These are phyloP conservation scores for Leucocoprinus sp. DNA, from an alignment of 768 basidiomycete genomes.

Conservation along the genomic window DNA sequence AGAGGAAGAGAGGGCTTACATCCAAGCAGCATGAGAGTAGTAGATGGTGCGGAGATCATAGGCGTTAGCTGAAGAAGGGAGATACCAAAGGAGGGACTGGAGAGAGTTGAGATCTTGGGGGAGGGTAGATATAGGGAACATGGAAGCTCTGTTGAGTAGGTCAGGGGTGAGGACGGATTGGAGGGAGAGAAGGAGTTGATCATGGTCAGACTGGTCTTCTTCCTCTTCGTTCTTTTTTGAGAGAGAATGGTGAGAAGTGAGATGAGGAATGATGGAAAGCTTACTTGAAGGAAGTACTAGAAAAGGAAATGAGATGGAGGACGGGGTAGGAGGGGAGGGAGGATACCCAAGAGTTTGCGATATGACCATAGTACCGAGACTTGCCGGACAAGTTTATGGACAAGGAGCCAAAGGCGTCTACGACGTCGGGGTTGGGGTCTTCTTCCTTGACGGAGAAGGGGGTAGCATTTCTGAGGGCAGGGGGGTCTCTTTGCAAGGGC, in stretches of 20 bases:
- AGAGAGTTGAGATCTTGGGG: constrained; percentile 39
- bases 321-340: constrained; percentile 10
- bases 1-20: constrained; percentile 34
- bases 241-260: constrained; percentile 35
- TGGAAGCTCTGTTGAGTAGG: constrained; percentile 54
- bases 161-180: constrained; percentile 52
- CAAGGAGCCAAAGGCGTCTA: constrained; percentile 77
- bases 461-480: constrained; percentile 30
- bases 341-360: constrained; percentile 70
- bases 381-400: constrained; percentile 65
- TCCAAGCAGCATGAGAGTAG: constrained; percentile 62
- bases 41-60: constrained; percentile 53
- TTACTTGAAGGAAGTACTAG: constrained; percentile 71
- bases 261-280: constrained; percentile 12
- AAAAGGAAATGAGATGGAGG: constrained; percentile 8
- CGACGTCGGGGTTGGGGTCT: constrained; percentile 55
- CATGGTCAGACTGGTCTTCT: constrained; percentile 25
- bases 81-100: constrained; percentile 58
- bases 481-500: constrained; percentile 63
- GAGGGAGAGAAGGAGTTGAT: constrained; percentile 39
- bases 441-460: constrained; percentile 45
- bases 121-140: constrained; percentile 51
- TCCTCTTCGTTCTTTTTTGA: constrained; percentile 47
- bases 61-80: constrained; percentile 54
- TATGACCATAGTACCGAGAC: constrained; percentile 70